Evolutionary conservation across 148 eudicot genomes (phyloP), one percentile per base, ranked within the genome.

Genomic region (Rhododendron henanense): DNA sequence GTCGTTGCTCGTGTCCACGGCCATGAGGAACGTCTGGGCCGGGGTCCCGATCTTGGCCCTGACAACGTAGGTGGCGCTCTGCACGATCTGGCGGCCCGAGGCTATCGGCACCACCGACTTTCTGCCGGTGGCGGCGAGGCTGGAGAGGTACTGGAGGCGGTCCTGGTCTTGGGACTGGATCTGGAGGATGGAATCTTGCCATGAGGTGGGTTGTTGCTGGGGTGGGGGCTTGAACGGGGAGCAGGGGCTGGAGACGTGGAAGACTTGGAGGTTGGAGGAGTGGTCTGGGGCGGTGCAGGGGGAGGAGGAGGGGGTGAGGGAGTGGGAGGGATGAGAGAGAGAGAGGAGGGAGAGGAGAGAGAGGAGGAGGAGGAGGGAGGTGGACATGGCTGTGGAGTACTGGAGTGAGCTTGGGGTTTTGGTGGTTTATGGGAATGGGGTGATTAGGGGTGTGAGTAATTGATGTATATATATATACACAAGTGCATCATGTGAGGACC

Each of bases 1-100:
- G 78, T 96, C 99, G 85, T 87, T 96, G 88, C 95, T 93, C 3
- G 94, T 94, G 88, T 96, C 99, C 63, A 96, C 48, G 19, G 98
- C 99, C 96, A 96, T 92, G 13, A 94, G 84, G 77, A 96, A 83
- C 0, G 88, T 90, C 84, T 96, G 99, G 4, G 93, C 81, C 6
- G 98, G 99, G 0, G 95, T 94, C 45, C 99, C 99, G 21, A 96
- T 90, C 74, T 89, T 91, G 2, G 90, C 99, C 89, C 90, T 85
- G 1, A 96, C 99, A 31, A 96, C 84, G 86, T 96, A 96, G 2
- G 92, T 93, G 0, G 99, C 94, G 88, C 89, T 94, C 89, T 94
- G 98, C 13, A 93, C 67, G 15, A 95, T 37, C 83, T 88, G 91
- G 71, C 95, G 78, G 14, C 95, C 99, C 47, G 93, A 93, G 3